These are phyloP conservation scores for Rhododendron williamsianum DNA, from an alignment of 148 eudicot genomes.

Conservation along the genomic window DNA sequence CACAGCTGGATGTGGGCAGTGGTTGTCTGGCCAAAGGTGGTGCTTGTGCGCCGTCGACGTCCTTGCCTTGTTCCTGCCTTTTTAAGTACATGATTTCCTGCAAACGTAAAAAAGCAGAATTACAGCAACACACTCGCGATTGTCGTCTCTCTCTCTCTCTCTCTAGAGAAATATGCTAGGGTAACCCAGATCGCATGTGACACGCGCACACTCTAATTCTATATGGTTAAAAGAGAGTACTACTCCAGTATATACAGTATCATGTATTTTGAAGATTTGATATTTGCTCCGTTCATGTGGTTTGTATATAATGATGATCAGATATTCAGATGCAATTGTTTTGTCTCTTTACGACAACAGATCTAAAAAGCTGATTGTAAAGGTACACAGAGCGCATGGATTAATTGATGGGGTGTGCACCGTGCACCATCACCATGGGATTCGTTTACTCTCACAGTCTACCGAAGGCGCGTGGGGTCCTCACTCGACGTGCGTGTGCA, in stretches of 20 bases:
- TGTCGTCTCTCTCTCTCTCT: neutral
- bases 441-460: neutral
- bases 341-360: neutral
- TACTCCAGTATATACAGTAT: neutral
- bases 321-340: neutral
- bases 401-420: neutral
- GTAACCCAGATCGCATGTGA: neutral
- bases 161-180: neutral
- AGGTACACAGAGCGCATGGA: neutral
- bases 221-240: neutral
- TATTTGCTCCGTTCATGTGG: neutral
- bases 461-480: neutral
- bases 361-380: neutral
- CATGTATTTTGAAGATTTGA: neutral
- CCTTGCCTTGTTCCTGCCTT: slow-evolving; percentile 14
- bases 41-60: slow-evolving; percentile 10
- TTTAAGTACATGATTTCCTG: slow-evolving; percentile 24
- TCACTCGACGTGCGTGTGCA: neutral
- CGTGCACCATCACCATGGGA: neutral
- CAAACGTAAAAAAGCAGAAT: neutral
- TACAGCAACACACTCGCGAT: neutral
- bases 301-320: neutral
- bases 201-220: neutral
- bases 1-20: slow-evolving; percentile 14
- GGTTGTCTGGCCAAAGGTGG: slow-evolving; percentile 19